A percentile compares a stretch with the other conserved stretches of the same genome.
Conservation (phyloP, 768 basidiomycete species). For the Polyporus arcularius region DNA sequence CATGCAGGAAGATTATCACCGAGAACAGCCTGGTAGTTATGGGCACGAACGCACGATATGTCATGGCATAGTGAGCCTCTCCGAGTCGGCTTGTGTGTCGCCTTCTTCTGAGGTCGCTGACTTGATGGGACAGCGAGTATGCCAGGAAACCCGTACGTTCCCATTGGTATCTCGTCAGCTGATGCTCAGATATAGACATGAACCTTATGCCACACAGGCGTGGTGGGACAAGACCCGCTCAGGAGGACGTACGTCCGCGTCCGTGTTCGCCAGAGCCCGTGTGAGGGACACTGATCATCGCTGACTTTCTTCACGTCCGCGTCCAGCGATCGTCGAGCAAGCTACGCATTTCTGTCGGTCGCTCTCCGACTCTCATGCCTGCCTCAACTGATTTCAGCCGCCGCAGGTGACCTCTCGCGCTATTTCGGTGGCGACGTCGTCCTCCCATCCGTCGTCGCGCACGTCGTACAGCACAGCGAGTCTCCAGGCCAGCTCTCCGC, state of each 20-base stretch:
- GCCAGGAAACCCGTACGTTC: constrained; percentile 20
- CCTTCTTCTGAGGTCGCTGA: neutral
- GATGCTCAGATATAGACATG: neutral
- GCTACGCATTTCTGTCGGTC: constrained; percentile 45
- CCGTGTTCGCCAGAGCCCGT: no score
- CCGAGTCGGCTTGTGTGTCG: neutral
- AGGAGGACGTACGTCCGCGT: constrained; percentile 24
- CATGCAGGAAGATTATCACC: constrained; percentile 41
- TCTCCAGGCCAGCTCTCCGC: constrained; percentile 43
- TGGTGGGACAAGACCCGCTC: constrained; percentile 30
- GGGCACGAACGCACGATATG: constrained; percentile 53
- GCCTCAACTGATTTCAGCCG: neutral
- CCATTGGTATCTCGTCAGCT: neutral
- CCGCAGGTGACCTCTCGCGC: constrained; percentile 41
- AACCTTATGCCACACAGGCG: neutral
- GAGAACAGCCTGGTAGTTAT: constrained; percentile 52
- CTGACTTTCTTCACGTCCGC: neutral
- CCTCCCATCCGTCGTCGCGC: constrained; percentile 33
- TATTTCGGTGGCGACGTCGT: constrained; percentile 52
- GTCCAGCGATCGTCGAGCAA: constrained; percentile 35
- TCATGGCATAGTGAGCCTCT: constrained; percentile 35
- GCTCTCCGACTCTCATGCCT: neutral
- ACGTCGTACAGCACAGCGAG: constrained; percentile 46
- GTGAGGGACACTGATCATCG: neutral
- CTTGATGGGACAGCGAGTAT: constrained; percentile 19